A percentile compares a stretch with the other conserved stretches of the same genome.
phyloP scores from a whole-genome alignment of 306 rosid species.

The Astragalus glycyphyllos region DNA sequence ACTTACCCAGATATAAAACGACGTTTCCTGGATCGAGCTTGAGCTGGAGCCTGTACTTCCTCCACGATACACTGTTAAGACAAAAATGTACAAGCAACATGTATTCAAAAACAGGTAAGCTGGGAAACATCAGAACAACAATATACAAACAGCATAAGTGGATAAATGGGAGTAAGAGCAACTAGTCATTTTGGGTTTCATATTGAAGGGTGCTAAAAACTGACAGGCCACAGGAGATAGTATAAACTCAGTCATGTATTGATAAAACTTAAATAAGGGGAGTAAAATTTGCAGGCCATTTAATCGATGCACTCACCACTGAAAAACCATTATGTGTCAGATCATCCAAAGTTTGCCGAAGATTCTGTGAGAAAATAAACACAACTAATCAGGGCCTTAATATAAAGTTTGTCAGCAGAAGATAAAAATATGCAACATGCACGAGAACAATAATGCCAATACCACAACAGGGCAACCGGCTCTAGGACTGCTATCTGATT shows the following conservation, averaged over 20 bases:
- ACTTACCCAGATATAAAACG: constrained; percentile 89
- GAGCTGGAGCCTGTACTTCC: constrained; percentile 93
- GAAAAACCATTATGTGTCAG: constrained; percentile 83
- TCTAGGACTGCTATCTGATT: constrained; percentile 79
- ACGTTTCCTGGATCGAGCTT: constrained; percentile 86
- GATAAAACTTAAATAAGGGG: constrained; percentile 2
- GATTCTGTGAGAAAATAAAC: constrained; percentile 69
- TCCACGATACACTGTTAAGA: constrained; percentile 88
- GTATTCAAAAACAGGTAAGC: constrained; percentile 26
- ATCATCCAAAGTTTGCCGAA: constrained; percentile 95
- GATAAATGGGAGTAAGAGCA: not conserved
- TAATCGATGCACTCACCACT: constrained; percentile 70
- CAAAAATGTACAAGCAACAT: constrained; percentile 37
- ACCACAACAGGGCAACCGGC: constrained; percentile 99
- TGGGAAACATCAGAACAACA: constrained; percentile 19
- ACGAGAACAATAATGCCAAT: constrained; percentile 40
- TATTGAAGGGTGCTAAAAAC: constrained; percentile 17
- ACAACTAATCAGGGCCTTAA: constrained; percentile 1
- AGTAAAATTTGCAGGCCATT: constrained; percentile 14
- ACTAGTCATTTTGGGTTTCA: constrained; percentile 27
- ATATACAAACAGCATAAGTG: constrained; percentile 36
- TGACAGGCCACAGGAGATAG: constrained; percentile 13
- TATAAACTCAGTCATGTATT: no score
- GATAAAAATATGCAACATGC: constrained; percentile 30
- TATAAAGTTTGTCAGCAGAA: constrained; percentile 22